Conservation (phyloP, 2,329 filamentous ascomycete species). For the Colletotrichum lentis region DNA sequence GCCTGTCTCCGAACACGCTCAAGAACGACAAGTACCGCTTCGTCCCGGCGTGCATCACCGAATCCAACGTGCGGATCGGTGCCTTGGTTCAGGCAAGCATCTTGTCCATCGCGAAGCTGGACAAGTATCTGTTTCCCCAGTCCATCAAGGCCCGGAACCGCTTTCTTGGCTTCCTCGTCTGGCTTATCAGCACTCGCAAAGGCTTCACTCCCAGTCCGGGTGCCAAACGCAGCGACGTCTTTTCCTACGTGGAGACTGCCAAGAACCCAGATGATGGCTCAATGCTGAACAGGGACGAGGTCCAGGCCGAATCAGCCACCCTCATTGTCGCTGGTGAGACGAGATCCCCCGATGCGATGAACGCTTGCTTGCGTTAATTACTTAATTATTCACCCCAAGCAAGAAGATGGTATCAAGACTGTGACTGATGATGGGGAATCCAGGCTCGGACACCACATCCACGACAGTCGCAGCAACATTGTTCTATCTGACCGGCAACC, state of each 20-base stretch:
- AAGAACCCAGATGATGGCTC: slow-evolving; percentile 55
- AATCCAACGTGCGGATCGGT: slow-evolving; percentile 40
- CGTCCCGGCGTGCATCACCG: slow-evolving; percentile 37
- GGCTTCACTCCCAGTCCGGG: slow-evolving; percentile 40
- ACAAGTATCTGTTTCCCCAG: slow-evolving; percentile 12
- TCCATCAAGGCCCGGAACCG: slow-evolving; percentile 20
- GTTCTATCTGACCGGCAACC: slow-evolving; percentile 51
- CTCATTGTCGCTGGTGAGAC: slow-evolving; percentile 44
- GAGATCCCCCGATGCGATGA: too few species aligned
- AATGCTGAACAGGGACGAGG: slow-evolving; percentile 48
- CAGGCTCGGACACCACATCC: slow-evolving; percentile 51
- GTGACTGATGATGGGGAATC: not conserved
- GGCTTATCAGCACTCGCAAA: slow-evolving; percentile 33
- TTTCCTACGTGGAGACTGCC: slow-evolving; percentile 57
- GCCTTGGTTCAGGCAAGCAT: slow-evolving; percentile 34
- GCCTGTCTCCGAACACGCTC: slow-evolving; percentile 18
- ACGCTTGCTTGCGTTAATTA: not conserved
- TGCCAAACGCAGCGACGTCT: slow-evolving; percentile 53
- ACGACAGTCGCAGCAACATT: slow-evolving; percentile 48
- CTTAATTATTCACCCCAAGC: too few species aligned
- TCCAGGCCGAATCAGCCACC: slow-evolving; percentile 53
- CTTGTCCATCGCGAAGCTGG: slow-evolving; percentile 10
- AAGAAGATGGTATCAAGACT: not conserved
- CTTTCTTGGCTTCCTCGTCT: slow-evolving; percentile 26
- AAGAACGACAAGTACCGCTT: slow-evolving; percentile 30